phyloP scores from a whole-genome alignment of 1,284 basidiomycete genomes.

The Pulveroboletus ridleyi region DNA sequence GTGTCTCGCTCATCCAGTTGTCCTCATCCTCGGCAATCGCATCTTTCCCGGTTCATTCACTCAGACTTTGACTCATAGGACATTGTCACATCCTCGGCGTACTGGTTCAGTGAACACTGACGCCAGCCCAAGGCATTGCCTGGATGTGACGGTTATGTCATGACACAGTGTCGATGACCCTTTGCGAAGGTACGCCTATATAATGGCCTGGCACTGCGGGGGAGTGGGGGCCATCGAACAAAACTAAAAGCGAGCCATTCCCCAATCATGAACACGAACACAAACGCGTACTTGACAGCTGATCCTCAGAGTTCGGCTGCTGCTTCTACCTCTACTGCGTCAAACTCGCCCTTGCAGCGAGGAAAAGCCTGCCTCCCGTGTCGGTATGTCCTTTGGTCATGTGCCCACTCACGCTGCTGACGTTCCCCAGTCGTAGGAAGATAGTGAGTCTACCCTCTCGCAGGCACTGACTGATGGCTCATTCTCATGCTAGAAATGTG shows the following conservation, averaged over 20 bases:
- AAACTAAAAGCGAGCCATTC: not conserved
- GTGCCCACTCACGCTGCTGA: not conserved
- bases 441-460: slow-evolving; percentile 34
- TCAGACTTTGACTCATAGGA: no score
- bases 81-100: not conserved
- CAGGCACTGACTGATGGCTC: not conserved
- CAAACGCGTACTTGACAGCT: not conserved
- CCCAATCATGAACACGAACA: not conserved
- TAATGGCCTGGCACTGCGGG: slow-evolving; percentile 6
- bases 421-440: slow-evolving; percentile 42
- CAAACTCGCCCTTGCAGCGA: slow-evolving; percentile 31
- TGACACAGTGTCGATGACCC: not conserved
- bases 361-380: slow-evolving; percentile 40
- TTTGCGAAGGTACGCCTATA: slow-evolving; percentile 18
- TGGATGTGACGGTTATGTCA: slow-evolving; percentile 4
- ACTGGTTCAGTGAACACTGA: not conserved
- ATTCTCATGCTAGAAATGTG: slow-evolving; percentile 42
- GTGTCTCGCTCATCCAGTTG: not conserved
- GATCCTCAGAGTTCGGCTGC: slow-evolving; percentile 11
- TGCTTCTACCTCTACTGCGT: not conserved
- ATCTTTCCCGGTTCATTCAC: no score
- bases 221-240: not conserved
- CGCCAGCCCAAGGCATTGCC: slow-evolving; percentile 10
- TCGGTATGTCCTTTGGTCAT: slow-evolving; percentile 24
- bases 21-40: not conserved